Conservation (phyloP, 345 rosid species). For the Populus simonii region DNA sequence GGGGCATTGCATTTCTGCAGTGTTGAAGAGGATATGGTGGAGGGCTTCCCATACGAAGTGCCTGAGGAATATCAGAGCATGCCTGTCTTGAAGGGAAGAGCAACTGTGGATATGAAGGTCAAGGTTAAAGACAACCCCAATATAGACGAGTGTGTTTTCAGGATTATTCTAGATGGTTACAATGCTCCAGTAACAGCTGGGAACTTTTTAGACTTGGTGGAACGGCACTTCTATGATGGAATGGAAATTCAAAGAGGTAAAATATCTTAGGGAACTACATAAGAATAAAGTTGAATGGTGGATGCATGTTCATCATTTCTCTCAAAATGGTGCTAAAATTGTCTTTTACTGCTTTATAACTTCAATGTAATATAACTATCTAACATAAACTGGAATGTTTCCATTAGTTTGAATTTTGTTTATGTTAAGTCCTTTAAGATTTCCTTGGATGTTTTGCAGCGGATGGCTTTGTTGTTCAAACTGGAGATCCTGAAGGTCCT, state of each 20-base stretch:
- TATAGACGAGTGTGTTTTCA: conserved; percentile 77
- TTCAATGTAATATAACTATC: background rate
- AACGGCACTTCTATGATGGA: conserved; percentile 94
- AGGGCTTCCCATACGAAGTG: conserved; percentile 86
- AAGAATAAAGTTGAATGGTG: too few species aligned
- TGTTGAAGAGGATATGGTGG: conserved; percentile 99
- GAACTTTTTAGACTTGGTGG: conserved; percentile 85
- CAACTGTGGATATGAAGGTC: conserved; percentile 96
- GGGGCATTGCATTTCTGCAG: conserved; percentile 99
- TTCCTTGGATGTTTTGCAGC: conserved; percentile 47
- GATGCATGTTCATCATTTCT: too few species aligned
- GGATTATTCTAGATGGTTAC: conserved; percentile 88
- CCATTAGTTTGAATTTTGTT: background rate
- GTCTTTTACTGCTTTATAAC: too few species aligned
- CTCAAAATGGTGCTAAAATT: background rate
- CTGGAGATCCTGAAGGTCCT: conserved; percentile 98
- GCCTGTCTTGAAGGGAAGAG: conserved; percentile 98
- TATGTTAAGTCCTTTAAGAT: background rate
- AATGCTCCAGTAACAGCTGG: conserved; percentile 97
- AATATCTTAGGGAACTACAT: background rate
- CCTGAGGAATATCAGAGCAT: conserved; percentile 73
- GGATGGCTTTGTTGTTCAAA: conserved; percentile 98
- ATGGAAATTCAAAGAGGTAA: conserved; percentile 98
- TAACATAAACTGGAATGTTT: background rate
- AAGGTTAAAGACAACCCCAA: conserved; percentile 96